A percentile compares a stretch with the other conserved stretches of the same genome.
Conservation (phyloP, 2,329 filamentous ascomycete genomes). For the Scopulariopsis brevicaulis region DNA sequence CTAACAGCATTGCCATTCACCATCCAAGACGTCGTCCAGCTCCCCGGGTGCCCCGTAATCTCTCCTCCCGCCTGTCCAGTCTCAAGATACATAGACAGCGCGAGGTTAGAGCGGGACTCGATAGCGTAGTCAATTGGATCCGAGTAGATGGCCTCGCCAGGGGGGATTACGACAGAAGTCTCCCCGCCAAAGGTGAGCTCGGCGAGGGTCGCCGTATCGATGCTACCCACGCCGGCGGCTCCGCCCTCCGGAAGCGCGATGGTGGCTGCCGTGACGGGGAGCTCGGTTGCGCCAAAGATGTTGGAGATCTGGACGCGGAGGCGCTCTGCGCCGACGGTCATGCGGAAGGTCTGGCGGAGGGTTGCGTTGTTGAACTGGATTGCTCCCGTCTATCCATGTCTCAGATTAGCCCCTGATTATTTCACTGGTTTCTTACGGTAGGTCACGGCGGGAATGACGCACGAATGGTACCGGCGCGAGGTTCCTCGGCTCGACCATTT, state of each 20-base stretch:
- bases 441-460: too few relatives aligned
- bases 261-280: slow-evolving; percentile 47
- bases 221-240: slow-evolving; percentile 36
- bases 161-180: slow-evolving; percentile 36
- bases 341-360: slow-evolving; percentile 52
- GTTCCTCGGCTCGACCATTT: slow-evolving; percentile 50
- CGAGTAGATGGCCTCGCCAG: slow-evolving; percentile 45
- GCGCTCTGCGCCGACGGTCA: slow-evolving; percentile 42
- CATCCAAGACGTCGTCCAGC: slow-evolving; percentile 50
- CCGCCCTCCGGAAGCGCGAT: slow-evolving; percentile 43
- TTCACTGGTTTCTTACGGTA: neutral
- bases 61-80: slow-evolving; percentile 41
- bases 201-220: slow-evolving; percentile 39
- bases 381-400: slow-evolving; percentile 16
- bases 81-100: slow-evolving; percentile 45
- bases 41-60: slow-evolving; percentile 55
- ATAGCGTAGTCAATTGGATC: slow-evolving; percentile 48
- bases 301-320: slow-evolving; percentile 56
- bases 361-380: slow-evolving; percentile 49
- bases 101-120: slow-evolving; percentile 37
- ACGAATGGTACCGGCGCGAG: slow-evolving; percentile 50
- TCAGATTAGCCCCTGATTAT: neutral
- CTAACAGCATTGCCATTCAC: slow-evolving; percentile 43
- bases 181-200: slow-evolving; percentile 45
- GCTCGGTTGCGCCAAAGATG: slow-evolving; percentile 47